These are phyloP conservation scores for Hanseniaspora valbyensis DNA, from an alignment of 805 yeast genomes.

Conservation along the genomic window DNA sequence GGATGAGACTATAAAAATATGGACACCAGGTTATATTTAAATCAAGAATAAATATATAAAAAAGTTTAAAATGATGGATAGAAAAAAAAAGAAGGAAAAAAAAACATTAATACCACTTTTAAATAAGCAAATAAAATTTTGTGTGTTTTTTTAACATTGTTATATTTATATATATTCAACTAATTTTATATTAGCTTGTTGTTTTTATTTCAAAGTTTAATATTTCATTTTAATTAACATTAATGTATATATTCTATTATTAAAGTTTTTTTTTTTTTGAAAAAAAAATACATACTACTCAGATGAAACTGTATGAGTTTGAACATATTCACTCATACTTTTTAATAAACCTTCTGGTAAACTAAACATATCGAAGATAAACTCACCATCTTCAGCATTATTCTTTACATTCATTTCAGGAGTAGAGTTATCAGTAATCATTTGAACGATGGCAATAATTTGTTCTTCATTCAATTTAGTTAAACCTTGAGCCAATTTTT, in stretches of 20 bases:
- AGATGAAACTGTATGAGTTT: slow-evolving; percentile 40
- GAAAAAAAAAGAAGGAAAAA: no score
- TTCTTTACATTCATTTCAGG: slow-evolving; percentile 92
- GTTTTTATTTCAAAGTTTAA: no score
- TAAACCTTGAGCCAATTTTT: slow-evolving; percentile 78
- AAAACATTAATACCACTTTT: no score
- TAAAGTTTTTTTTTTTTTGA: background rate
- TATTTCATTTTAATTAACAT: no score
- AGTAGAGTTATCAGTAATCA: slow-evolving; percentile 93
- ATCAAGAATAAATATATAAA: no score
- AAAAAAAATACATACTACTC: no score
- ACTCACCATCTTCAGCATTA: slow-evolving; percentile 93
- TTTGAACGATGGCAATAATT: slow-evolving; percentile 85
- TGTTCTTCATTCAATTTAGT: slow-evolving; percentile 87
- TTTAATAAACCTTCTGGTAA: slow-evolving; percentile 82
- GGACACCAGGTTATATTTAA: slow-evolving; percentile 37
- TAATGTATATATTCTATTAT: no score
- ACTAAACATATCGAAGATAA: slow-evolving; percentile 89
- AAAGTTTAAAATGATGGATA: no score
- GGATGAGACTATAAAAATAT: slow-evolving; percentile 61
- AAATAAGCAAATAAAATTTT: no score
- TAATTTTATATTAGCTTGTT: no score
- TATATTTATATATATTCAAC: no score
- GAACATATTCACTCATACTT: slow-evolving; percentile 90
- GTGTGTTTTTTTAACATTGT: no score